These are phyloP conservation scores for Pestalotiopsis sp. DNA, from an alignment of 2,329 filamentous ascomycete genomes.

Conservation along the genomic window DNA sequence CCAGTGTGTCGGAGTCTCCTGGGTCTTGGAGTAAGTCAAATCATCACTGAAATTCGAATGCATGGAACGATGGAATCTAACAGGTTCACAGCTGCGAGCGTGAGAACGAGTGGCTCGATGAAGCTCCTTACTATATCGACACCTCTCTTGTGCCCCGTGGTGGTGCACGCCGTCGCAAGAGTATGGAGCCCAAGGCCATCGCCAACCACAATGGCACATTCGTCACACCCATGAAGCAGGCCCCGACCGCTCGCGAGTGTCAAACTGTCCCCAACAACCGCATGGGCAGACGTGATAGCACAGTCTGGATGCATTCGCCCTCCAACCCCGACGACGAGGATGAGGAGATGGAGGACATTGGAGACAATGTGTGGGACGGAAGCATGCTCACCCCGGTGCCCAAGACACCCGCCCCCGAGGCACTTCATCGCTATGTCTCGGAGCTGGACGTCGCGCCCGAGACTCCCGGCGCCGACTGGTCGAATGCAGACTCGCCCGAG, in stretches of 20 bases:
- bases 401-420: constrained; percentile 60
- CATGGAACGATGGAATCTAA: constrained; percentile 27
- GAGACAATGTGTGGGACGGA: constrained; percentile 39
- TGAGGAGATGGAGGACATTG: constrained; percentile 30
- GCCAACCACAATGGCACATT: constrained; percentile 70
- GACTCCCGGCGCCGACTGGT: constrained; percentile 40
- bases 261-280: constrained; percentile 50
- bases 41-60: background rate
- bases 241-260: constrained; percentile 31
- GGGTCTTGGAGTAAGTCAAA: constrained; percentile 79
- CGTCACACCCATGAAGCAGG: constrained; percentile 44
- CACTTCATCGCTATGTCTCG: constrained; percentile 47
- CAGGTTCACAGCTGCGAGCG: constrained; percentile 65
- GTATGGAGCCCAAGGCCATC: constrained; percentile 76
- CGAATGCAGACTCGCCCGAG: constrained; percentile 37
- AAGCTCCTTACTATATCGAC: constrained; percentile 70
- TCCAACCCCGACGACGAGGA: constrained; percentile 40
- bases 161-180: constrained; percentile 73
- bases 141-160: constrained; percentile 69
- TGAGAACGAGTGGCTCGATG: constrained; percentile 76
- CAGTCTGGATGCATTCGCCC: constrained; percentile 58
- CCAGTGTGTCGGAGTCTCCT: constrained; percentile 83
- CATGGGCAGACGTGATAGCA: constrained; percentile 55
- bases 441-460: constrained; percentile 51
- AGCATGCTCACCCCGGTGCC: constrained; percentile 57